phyloP scores from a whole-genome alignment of 192 early-diverging fungal genomes.

The Endogone sp. region DNA sequence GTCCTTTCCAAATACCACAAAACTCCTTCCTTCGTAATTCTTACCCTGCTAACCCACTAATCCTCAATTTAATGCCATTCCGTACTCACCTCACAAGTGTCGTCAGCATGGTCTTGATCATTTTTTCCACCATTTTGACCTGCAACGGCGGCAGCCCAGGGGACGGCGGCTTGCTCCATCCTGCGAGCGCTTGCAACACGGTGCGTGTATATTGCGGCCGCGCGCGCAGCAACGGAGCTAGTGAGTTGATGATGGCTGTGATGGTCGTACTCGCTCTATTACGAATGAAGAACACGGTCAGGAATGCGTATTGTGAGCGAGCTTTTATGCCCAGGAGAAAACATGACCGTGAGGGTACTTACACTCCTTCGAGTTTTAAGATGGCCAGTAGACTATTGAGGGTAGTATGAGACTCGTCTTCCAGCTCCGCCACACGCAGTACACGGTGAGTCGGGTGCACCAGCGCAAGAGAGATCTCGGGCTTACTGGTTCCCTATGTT shows the following conservation, averaged over 20 bases:
- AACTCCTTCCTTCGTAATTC: no score
- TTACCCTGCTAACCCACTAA: no score
- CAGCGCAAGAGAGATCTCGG: slow-evolving; percentile 26
- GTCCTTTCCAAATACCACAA: no score
- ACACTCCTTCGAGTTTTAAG: slow-evolving; percentile 6
- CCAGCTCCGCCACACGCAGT: slow-evolving; percentile 16
- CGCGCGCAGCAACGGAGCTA: slow-evolving; percentile 22
- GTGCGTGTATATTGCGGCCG: slow-evolving; percentile 26
- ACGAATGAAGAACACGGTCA: no score
- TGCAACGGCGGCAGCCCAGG: slow-evolving; percentile 13
- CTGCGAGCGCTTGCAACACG: slow-evolving; percentile 13
- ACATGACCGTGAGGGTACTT: not conserved
- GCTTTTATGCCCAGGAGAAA: no score
- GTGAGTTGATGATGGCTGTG: slow-evolving; percentile 32
- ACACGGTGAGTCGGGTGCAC: slow-evolving; percentile 30
- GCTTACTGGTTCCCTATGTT: not conserved
- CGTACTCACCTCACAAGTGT: slow-evolving; percentile 31
- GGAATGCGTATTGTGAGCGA: no score
- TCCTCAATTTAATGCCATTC: not conserved
- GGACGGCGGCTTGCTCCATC: slow-evolving; percentile 17
- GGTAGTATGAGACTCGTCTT: slow-evolving; percentile 22
- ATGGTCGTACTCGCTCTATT: slow-evolving; percentile 21
- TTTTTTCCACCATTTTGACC: slow-evolving; percentile 26
- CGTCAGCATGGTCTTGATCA: slow-evolving; percentile 24
- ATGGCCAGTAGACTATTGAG: slow-evolving; percentile 18